Percentiles rank a stretch among this genome's conserved stretches.
These are phyloP conservation scores for Alternaria metachromatica DNA, from an alignment of 2,329 filamentous ascomycete genomes.

Conservation along the genomic window DNA sequence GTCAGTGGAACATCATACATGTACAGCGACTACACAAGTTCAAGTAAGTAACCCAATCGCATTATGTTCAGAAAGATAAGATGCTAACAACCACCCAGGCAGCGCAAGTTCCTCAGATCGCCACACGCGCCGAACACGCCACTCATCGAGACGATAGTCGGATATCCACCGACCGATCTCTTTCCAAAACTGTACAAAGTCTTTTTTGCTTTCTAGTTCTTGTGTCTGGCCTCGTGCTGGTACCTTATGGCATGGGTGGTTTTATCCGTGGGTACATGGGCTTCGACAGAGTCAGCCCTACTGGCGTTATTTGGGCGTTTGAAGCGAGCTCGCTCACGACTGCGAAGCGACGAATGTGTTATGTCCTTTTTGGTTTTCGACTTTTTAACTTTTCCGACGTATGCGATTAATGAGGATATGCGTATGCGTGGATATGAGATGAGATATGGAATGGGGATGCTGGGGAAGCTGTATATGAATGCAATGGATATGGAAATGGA, in stretches of 20 bases:
- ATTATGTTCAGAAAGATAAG: not conserved
- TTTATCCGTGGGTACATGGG: not conserved
- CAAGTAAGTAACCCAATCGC: conserved; percentile 50
- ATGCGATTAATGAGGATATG: conserved; percentile 2
- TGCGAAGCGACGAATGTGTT: not conserved
- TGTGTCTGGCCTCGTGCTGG: not conserved
- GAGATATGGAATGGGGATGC: not conserved
- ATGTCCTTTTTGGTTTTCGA: not conserved
- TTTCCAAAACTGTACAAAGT: conserved; percentile 11
- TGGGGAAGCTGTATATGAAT: not conserved
- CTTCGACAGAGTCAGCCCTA: not conserved
- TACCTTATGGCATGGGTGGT: not conserved
- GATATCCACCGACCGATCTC: not conserved
- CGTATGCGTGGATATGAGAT: not conserved
- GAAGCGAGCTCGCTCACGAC: not conserved
- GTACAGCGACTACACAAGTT: conserved; percentile 57
- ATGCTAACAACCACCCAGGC: conserved; percentile 42
- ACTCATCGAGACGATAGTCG: conserved; percentile 39
- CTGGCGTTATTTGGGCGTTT: conserved; percentile 1
- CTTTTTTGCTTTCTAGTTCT: not conserved
- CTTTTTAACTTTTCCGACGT: not conserved
- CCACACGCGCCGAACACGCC: conserved; percentile 49
- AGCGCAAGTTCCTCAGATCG: conserved; percentile 54
- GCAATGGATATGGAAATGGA: not conserved
- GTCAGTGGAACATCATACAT: conserved; percentile 50